Base-by-base conservation (phyloP, 2,329 filamentous ascomycete species). In the Fusarium heterosporum region DNA sequence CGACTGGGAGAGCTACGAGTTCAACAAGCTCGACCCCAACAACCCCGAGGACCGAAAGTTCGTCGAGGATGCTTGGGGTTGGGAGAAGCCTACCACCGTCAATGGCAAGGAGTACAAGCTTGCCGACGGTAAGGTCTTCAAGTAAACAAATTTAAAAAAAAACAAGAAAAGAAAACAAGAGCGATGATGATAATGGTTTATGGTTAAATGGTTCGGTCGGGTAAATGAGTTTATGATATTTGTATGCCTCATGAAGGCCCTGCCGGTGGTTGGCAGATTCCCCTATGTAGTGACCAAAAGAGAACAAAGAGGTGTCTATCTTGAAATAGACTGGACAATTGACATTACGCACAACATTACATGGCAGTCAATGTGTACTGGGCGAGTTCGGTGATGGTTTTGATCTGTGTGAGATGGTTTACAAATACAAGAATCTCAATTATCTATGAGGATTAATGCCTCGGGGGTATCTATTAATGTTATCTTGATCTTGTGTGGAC, bases 61-160 rank as follows among this genome's bases (percentile, higher is more conserved):
- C 79, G 85, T 99, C 77, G 89, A 96, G 78, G 89, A 91, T 79
- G 86, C 90, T 83, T 99, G 96, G 96, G 85, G 88, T 67, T 97
- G 93, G 92, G 96, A 98, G 81, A 91, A 93, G 85, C 89, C 92
- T 71, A 84, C 94, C 76, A 84, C 83, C 70, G 87, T 93, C 76
- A 82, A 91, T 77, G 95, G 91, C 85, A 97, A 98, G 91, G 87
- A 90, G 78, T 96, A 94, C 84, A 83, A 89, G 80, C 93, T 91
- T 85, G 91, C 91, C 78, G 90, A 93, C 77, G 96, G 96, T 80
- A 97, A 98, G 89, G 93, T 98, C 81, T 98, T 97, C 92, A 98
- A 98, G 88, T 98, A 97, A 88, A 77, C 72, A 64, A 68, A 61
- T 72, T 72, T 30, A 66, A 59, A 49, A 57, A 62, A 49, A 43